Evolutionary conservation across 805 yeast genomes (phyloP), one percentile per base, ranked within the genome.

Genomic region (Ogataea polymorpha): DNA sequence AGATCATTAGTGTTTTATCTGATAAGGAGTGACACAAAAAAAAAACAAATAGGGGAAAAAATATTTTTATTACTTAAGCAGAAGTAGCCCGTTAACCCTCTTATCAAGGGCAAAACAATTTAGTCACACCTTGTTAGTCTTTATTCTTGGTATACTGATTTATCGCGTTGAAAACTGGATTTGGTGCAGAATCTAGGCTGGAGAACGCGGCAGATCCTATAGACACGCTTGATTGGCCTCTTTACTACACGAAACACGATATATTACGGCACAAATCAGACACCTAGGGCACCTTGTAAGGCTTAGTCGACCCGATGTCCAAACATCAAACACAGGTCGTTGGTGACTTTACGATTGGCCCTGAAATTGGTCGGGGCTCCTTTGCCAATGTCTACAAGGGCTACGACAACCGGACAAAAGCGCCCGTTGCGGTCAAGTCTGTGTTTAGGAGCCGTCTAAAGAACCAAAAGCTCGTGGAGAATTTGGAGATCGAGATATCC

Each of bases 321-420:
- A 40, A 23, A 18, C 35, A 33, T 17, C 40, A 37, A 28, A 20
- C 41, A 23, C 56, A 49, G 48, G 51, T 51, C 16, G 59, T 77
- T 10, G 82, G 80, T 5, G 61, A 65, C 37, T 82, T 78, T 55
- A 63, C 70, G 16, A 69, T 82, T n/a, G 88, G 87, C 17, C 77
- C 82, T 14, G 95, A 89, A 61, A 91, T 93, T 39, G 99, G 99
- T 17, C 80, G 86, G 54, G 99, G 99, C 24, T 86, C 96, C 7
- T 93, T 93, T 68, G 99, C 99, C 54, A 84, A 82, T 47, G 99
- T 93, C 18, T 91, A 86, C 69, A 89, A 87, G 64, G 96, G 96
- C 38, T 71, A 74, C 42, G 71, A 82, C 54, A 62, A 67, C 32
- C 62, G 66, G 32, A 71, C 76, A 3, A 71, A 71, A 49, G 67